Evolutionary conservation across 83 land plant species (phyloP).

Genomic region (Isoetes engelmannii): DNA sequence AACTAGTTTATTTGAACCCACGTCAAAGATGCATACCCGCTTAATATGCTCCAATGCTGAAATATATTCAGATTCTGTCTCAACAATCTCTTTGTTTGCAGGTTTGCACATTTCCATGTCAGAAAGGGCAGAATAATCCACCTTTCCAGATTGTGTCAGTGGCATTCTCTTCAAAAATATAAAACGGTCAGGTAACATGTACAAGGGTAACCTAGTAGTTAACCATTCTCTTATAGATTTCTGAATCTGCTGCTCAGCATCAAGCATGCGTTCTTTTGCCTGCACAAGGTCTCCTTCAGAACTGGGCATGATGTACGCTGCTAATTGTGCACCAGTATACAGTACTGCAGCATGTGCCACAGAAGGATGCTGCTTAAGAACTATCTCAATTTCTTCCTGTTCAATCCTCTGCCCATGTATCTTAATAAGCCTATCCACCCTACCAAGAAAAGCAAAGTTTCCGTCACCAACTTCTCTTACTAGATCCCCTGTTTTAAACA

Average conservation of each 20-base stretch:
- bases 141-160: slow-evolving; percentile 49
- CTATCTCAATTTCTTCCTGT: slow-evolving; percentile 62
- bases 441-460: slow-evolving; percentile 58
- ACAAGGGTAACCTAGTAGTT: slow-evolving; percentile 39
- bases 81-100: neutral
- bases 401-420: slow-evolving; percentile 66
- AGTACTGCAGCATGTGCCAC: slow-evolving; percentile 53
- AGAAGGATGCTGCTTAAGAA: slow-evolving; percentile 48
- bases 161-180: slow-evolving; percentile 38
- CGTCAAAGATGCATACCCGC: slow-evolving; percentile 27
- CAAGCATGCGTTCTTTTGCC: neutral
- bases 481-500: slow-evolving; percentile 68
- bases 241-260: neutral
- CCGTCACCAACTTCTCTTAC: slow-evolving; percentile 50
- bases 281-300: neutral
- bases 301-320: slow-evolving; percentile 36
- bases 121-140: slow-evolving; percentile 45
- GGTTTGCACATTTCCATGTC: neutral
- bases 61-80: neutral
- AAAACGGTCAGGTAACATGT: slow-evolving; percentile 50
- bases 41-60: slow-evolving; percentile 37
- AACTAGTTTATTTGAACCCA: neutral
- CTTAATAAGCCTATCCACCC: slow-evolving; percentile 64
- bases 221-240: slow-evolving; percentile 46
- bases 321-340: slow-evolving; percentile 17